Evolutionary conservation across 176 grass and related monocot genomes (phyloP).

Genomic region (Triticum urartu): DNA sequence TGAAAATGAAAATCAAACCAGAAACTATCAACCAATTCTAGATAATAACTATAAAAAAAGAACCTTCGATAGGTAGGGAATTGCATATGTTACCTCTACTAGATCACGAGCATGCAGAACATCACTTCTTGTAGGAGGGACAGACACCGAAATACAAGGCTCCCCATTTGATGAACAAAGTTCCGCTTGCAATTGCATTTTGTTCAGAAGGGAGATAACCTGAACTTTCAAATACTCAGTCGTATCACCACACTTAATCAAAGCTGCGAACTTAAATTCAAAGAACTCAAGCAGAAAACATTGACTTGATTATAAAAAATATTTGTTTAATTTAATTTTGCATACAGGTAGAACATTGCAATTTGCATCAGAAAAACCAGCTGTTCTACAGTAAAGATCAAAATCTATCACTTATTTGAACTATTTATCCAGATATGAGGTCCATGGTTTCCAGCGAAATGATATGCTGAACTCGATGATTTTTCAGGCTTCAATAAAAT

Average conservation of each 20-base stretch:
- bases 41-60: conserved; percentile 3
- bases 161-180: conserved; percentile 30
- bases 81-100: conserved; percentile 47
- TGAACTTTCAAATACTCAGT: conserved; percentile 33
- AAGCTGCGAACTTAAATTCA: not conserved
- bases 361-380: not conserved
- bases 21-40: not conserved
- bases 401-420: not conserved
- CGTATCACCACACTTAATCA: conserved; percentile 3
- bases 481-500: conserved; percentile 13
- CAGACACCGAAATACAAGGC: conserved; percentile 51
- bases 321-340: conserved; percentile 13
- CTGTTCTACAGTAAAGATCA: not conserved
- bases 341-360: conserved; percentile 1
- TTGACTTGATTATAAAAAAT: not conserved
- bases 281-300: conserved; percentile 11
- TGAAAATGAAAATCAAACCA: conserved; percentile 1
- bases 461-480: not conserved
- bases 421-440: not conserved
- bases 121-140: conserved; percentile 85
- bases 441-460: not conserved
- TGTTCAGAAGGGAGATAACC: conserved; percentile 85
- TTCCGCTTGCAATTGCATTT: conserved; percentile 94
- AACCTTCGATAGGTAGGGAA: not conserved
- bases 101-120: conserved; percentile 77